Evolutionary conservation across 2,329 filamentous ascomycete genomes (phyloP), one percentile per base, ranked within the genome.

Genomic region (Xylariaceae sp.): DNA sequence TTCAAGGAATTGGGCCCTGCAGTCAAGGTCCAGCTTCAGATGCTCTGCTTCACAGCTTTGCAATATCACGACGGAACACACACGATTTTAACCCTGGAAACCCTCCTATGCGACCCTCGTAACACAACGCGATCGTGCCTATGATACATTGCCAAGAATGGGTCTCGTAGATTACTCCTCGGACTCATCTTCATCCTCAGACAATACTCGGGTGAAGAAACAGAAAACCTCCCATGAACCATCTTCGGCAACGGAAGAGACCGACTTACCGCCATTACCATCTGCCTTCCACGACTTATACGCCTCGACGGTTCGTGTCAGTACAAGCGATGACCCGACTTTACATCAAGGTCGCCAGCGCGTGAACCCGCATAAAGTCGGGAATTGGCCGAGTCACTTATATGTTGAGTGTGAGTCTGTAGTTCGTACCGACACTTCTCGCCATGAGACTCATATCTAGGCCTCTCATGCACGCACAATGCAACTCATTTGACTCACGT

Each of bases 321-420:
- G 87, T 68, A 85, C 86, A 38, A 77, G 75, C 59, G 94, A 97
- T 69, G 87, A 96, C 64, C 90, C 92, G 1, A 76, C 78, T 52
- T 75, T 97, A 50, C 94, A 99, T 67, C 87, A 86, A 31, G 94
- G 94, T 47, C 84, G 92, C 41, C 89, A 85, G 64, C 82, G 94
- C 39, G 80, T 86, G 49, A 87, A 83, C 43, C 91, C 92, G 19
- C 94, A 99, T 69, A 75, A 92, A 22, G 81, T 84, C 51, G 94
- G 94, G 52, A 89, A 90, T 67, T 99, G 94, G 94, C 90, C 92
- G 1, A 90, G 85, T 32, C 92, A 97, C 69, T 66, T 97, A 41
- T 97, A 95, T 67, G 75, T 96, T 49, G 92, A 97, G 73, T 99
- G 94, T 95, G 76, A 71, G 83, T 74, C 48, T 49, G 39, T 27